phyloP scores from a whole-genome alignment of 2,329 filamentous ascomycete species.

The Myrmaecium sp. region DNA sequence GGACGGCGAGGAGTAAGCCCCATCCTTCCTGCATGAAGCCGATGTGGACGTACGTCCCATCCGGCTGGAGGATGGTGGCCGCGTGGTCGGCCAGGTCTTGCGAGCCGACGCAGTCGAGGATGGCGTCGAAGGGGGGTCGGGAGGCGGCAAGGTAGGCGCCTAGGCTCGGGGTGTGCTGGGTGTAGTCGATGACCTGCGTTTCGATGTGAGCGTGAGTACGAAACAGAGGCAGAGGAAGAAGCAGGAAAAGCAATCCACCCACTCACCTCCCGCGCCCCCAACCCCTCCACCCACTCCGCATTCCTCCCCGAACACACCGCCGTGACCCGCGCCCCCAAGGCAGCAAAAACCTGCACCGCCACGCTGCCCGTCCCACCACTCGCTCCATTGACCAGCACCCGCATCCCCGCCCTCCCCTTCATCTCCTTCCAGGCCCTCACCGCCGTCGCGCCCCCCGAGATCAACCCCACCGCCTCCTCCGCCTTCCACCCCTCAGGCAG shows the following conservation, averaged over 20 bases:
- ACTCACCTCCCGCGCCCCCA: constrained; percentile 29
- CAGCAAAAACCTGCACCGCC: constrained; percentile 27
- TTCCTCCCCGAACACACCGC: constrained; percentile 31
- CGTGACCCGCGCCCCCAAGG: constrained; percentile 23
- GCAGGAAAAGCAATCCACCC: not conserved
- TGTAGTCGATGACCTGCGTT: constrained; percentile 7
- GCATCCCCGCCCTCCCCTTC: constrained; percentile 18
- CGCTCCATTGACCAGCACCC: constrained; percentile 33
- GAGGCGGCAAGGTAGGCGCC: constrained; percentile 17
- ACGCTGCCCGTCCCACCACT: constrained; percentile 34
- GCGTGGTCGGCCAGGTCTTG: constrained; percentile 26
- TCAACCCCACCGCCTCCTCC: constrained; percentile 21
- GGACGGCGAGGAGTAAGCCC: constrained; percentile 13
- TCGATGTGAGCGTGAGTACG: too few relatives aligned
- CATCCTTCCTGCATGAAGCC: constrained; percentile 19
- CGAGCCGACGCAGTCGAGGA: constrained; percentile 30
- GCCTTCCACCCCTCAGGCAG: constrained; percentile 14
- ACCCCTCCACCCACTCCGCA: constrained; percentile 21
- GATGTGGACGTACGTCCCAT: constrained; percentile 22
- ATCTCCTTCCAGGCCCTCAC: constrained; percentile 17
- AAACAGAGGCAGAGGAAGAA: too few relatives aligned
- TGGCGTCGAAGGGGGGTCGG: constrained; percentile 21
- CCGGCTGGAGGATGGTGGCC: constrained; percentile 21
- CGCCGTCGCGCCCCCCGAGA: constrained; percentile 24
- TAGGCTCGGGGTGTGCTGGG: constrained; percentile 16